Evolutionary conservation across 805 yeast species (phyloP), one percentile per base, ranked within the genome.

Genomic region (Lachancea dasiensis): DNA sequence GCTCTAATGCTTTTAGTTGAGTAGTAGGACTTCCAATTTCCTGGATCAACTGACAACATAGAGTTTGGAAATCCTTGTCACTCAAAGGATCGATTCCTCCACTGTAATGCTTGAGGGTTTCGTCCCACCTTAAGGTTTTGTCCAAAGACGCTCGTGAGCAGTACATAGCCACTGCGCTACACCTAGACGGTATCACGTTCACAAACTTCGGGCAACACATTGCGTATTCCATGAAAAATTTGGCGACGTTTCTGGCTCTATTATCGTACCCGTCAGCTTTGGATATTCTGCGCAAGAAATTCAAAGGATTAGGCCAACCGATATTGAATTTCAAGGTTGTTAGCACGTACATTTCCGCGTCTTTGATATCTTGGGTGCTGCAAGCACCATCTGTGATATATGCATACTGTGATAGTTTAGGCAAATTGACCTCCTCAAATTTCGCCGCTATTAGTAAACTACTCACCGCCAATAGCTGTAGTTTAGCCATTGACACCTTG

Each of bases 261-360:
- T 81, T 78, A 58, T 86, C 92, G 61, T 86, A 87, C 54, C 81
- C 85, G 61, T 87, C 96, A 31, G 95, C 95, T 54, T 84, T 86
- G 25, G 95, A 84, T 30, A 86, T 81, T 56, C 95, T 72, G 56
- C 95, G 73, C 53, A 87, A 66, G 55, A 87, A 89, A 61, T 86
- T 86, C 81, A 86, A 78, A 34, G 95, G 95, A 56, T 82, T 85
- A 26, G 96, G 95, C 58, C 81, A 83, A 47, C 82, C 78, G 54
- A 87, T 69, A 56, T 85, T 79, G 61, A 83, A 89, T 41, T 77
- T 69, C 38, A 87, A 67, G 33, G 77, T 73, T 39, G 83, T 79
- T 39, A 89, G 64, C 44, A 89, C 80, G 51, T 73, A 79, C 61
- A 80, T 77, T 63, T 89, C 97, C 17, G 94, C 95, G 50, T 74